Evolutionary conservation across 345 rosid species (phyloP).

Genomic region (Trapa bicornis): DNA sequence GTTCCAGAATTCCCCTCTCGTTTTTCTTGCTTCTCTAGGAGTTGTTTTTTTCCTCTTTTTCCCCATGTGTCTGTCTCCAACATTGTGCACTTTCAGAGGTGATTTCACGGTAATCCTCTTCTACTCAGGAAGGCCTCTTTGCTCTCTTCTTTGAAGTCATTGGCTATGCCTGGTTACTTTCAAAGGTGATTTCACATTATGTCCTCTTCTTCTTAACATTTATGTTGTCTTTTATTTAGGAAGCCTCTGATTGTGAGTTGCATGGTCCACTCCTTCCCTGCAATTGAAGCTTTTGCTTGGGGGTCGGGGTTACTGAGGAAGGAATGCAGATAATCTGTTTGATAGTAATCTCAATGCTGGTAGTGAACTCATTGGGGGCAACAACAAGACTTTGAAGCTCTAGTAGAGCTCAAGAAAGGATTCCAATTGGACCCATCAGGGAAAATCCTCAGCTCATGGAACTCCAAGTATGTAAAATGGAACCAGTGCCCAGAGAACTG

Average conservation of each 20-base stretch:
- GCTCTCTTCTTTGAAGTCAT: background rate
- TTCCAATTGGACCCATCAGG: conserved; percentile 49
- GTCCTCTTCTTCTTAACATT: background rate
- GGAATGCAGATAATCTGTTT: conserved; percentile 48
- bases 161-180: too few relatives aligned
- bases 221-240: background rate
- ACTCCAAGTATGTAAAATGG: conserved; percentile 41
- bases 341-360: conserved; percentile 24
- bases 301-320: conserved; percentile 11
- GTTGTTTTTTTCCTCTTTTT: background rate
- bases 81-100: too few relatives aligned
- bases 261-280: background rate
- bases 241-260: background rate
- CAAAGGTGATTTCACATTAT: too few relatives aligned
- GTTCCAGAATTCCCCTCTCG: background rate
- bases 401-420: conserved; percentile 62
- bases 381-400: conserved; percentile 61
- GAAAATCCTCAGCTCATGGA: conserved; percentile 52
- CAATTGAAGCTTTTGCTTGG: conserved; percentile 4
- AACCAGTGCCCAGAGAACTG: conserved; percentile 65
- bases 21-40: background rate
- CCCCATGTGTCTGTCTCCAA: too few relatives aligned
- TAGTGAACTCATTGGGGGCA: conserved; percentile 25
- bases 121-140: too few relatives aligned
- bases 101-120: too few relatives aligned